Base-by-base conservation (phyloP, 169 alveolate genomes). In the Eimeria falciformis region DNA sequence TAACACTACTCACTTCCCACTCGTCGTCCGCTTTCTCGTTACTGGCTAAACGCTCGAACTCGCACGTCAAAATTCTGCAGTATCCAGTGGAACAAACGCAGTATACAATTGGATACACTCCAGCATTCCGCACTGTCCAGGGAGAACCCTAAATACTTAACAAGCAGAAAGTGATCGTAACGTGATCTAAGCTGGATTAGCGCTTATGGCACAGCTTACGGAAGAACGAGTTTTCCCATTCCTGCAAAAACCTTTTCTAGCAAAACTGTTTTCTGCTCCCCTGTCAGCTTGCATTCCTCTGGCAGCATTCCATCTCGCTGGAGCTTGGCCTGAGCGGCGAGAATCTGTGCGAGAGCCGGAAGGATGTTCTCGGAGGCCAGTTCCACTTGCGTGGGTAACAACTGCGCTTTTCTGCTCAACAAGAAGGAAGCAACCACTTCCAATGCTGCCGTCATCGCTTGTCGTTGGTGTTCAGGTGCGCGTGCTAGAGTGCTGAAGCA, bases 11-110 rank as follows among this genome's bases (percentile, higher is more conserved):
- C 65, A 82, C 93, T 65, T 89, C 93, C 89, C 89, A 75, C 27
- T 75, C 93, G 25, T 89, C 93, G 62, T 75, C 93, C 33, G 73
- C 82, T 55, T 56, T 71, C n/a, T 82, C 93, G 56, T 37, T 56
- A 29, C 53, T 29, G 18, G 93, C 93, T 21, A 89, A 58, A 53
- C 68, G 53, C 82, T 89, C 93, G 40, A 75, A 89, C 53, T 75
- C 89, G 33, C 69, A 37, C 27, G 90, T 77, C 45, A 77, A 40
- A 21, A 89, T 68, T 69, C 93, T 89, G 93, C 55, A 25, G 7
- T 71, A 5, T 29, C 68, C 88, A 78, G n/a, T 21, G 33, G 50
- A 33, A 33, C 53, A 18, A 78, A 17, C 71, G 6, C 25, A 27
- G 37, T 47, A 2, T 3, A 47, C 87, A 29, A 79, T 40, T 79